Conservation (phyloP, 768 basidiomycete species). For the Filobasidium floriforme region DNA sequence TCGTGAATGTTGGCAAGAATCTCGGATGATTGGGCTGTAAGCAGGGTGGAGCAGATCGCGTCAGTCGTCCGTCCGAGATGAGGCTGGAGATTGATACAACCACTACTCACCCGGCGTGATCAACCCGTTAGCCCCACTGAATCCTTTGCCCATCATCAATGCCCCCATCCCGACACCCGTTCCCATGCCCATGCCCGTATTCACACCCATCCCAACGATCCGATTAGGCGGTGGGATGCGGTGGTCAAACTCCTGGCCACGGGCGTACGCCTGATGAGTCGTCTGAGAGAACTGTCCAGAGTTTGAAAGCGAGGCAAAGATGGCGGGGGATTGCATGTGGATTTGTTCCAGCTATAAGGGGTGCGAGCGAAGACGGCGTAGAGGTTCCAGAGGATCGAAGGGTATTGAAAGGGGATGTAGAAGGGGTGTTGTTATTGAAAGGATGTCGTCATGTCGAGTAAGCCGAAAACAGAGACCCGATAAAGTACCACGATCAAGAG, state of each 20-base stretch:
- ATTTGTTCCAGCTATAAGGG: slow-evolving; percentile 38
- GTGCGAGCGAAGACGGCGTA: background rate
- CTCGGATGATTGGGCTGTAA: slow-evolving; percentile 54
- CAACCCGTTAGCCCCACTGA: slow-evolving; percentile 38
- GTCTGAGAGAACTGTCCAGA: slow-evolving; percentile 15
- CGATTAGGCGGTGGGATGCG: slow-evolving; percentile 1
- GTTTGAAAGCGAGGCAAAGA: slow-evolving; percentile 29
- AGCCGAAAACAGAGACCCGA: background rate
- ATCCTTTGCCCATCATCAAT: background rate
- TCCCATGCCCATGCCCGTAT: slow-evolving; percentile 51
- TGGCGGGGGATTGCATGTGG: slow-evolving; percentile 42
- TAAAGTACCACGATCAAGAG: background rate
- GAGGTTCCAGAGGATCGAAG: background rate
- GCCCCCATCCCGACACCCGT: slow-evolving; percentile 45
- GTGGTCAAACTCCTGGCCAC: background rate
- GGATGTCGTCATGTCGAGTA: background rate
- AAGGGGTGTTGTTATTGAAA: background rate
- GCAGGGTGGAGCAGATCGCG: slow-evolving; percentile 3
- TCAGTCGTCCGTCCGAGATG: background rate
- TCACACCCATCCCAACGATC: background rate
- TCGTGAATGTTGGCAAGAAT: slow-evolving; percentile 47
- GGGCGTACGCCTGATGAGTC: background rate
- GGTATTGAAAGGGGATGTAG: background rate
- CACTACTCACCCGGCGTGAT: slow-evolving; percentile 59
- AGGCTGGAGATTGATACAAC: background rate